A percentile compares a stretch with the other conserved stretches of the same genome.
Evolutionary conservation across 2,329 filamentous ascomycete genomes (phyloP).

Genomic region (Neopestalotiopsis rosae): DNA sequence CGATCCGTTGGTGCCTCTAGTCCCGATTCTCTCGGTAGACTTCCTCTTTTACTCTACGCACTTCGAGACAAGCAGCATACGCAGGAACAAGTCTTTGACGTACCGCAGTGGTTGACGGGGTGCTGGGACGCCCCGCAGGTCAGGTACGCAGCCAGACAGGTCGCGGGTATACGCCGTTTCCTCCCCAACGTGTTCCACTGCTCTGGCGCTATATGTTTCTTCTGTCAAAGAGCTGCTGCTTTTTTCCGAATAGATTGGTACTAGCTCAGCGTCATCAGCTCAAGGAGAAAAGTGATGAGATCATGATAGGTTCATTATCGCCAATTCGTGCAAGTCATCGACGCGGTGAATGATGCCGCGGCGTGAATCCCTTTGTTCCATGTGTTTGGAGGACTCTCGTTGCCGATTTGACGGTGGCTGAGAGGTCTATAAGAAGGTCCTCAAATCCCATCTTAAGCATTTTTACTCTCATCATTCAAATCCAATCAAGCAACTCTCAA

Average conservation of each 20-base stretch:
- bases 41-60: not conserved
- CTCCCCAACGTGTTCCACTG: not conserved
- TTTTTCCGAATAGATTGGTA: not conserved
- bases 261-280: not conserved
- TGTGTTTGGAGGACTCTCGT: not conserved
- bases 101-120: not conserved
- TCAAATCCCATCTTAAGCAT: not conserved
- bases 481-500: not conserved
- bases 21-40: not conserved
- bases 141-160: not conserved
- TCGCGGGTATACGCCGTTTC: not conserved
- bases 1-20: not conserved
- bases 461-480: not conserved
- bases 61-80: not conserved
- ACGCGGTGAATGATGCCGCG: not conserved
- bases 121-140: not conserved
- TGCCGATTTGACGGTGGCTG: not conserved
- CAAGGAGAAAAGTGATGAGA: slow-evolving; percentile 6
- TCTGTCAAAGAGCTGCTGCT: not conserved
- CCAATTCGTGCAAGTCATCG: not conserved
- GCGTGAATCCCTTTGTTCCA: not conserved
- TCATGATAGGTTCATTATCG: not conserved
- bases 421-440: not conserved
- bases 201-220: not conserved
- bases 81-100: not conserved